A percentile compares a stretch with the other conserved stretches of the same genome.
Conservation (phyloP, 495 filamentous ascomycete genomes). For the Pyrenula massariospora region DNA sequence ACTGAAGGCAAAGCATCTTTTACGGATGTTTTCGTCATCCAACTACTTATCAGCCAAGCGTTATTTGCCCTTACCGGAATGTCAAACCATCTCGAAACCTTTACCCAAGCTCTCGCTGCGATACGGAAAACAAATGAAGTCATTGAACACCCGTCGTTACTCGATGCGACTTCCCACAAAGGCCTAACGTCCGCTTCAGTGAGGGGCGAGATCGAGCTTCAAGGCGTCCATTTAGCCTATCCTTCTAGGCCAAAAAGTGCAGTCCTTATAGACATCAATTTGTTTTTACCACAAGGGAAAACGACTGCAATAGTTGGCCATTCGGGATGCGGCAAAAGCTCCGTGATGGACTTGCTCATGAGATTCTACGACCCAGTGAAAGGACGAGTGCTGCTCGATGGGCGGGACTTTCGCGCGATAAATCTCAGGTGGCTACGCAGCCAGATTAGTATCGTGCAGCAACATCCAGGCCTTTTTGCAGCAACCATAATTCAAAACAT, state of each 20-base stretch:
- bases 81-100: slow-evolving; percentile 32
- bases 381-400: slow-evolving; percentile 25
- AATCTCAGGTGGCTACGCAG: slow-evolving; percentile 53
- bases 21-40: slow-evolving; percentile 30
- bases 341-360: slow-evolving; percentile 51
- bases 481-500: slow-evolving; percentile 57
- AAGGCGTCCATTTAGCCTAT: slow-evolving; percentile 52
- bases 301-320: slow-evolving; percentile 47
- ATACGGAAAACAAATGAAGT: slow-evolving; percentile 19
- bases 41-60: slow-evolving; percentile 38
- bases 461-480: slow-evolving; percentile 63
- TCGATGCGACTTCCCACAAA: slow-evolving; percentile 21
- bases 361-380: slow-evolving; percentile 42
- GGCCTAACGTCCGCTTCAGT: slow-evolving; percentile 11
- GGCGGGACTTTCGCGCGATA: slow-evolving; percentile 33
- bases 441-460: slow-evolving; percentile 56
- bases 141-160: slow-evolving; percentile 27
- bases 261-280: slow-evolving; percentile 29
- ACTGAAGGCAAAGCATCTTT: slow-evolving; percentile 27
- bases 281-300: slow-evolving; percentile 28
- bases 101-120: slow-evolving; percentile 29
- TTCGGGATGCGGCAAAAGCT: slow-evolving; percentile 53
- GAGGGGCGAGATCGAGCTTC: slow-evolving; percentile 41
- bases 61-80: slow-evolving; percentile 23
- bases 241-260: slow-evolving; percentile 26